phyloP scores from a whole-genome alignment of 1,284 basidiomycete species.

The Moesziomyces sp. region DNA sequence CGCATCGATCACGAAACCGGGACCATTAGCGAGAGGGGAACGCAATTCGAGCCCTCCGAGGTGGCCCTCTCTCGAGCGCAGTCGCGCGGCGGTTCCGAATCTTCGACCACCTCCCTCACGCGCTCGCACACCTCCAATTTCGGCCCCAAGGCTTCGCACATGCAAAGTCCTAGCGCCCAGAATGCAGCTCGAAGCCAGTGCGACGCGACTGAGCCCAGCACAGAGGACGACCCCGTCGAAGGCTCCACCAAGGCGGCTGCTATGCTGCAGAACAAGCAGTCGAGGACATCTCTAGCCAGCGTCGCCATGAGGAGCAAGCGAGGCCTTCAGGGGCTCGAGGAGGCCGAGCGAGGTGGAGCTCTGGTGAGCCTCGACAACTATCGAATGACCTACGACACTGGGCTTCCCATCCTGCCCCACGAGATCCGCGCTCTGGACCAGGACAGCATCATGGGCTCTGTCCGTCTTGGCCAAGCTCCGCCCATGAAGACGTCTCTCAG shows the following conservation, averaged over 20 bases:
- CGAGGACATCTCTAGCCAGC: slow-evolving; percentile 33
- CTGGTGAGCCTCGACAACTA: slow-evolving; percentile 56
- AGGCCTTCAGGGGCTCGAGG: slow-evolving; percentile 48
- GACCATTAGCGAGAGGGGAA: slow-evolving; percentile 18
- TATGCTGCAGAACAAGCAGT: slow-evolving; percentile 28
- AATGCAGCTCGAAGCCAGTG: not conserved
- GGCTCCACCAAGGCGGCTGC: slow-evolving; percentile 35
- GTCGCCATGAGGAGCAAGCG: slow-evolving; percentile 54
- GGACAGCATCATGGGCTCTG: slow-evolving; percentile 52
- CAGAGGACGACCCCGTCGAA: slow-evolving; percentile 4
- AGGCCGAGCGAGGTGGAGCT: slow-evolving; percentile 50
- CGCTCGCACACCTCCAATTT: slow-evolving; percentile 28
- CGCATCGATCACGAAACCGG: slow-evolving; percentile 38
- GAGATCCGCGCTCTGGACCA: slow-evolving; percentile 46
- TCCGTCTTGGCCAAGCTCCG: slow-evolving; percentile 15
- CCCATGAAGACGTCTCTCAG: slow-evolving; percentile 24
- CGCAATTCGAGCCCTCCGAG: slow-evolving; percentile 8
- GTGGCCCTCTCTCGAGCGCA: not conserved
- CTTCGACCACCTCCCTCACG: slow-evolving; percentile 14
- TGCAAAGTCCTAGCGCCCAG: slow-evolving; percentile 30
- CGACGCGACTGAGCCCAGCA: not conserved
- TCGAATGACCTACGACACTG: slow-evolving; percentile 44
- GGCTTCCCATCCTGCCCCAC: slow-evolving; percentile 47
- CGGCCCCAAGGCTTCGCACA: slow-evolving; percentile 33
- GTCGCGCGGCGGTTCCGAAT: not conserved